Evolutionary conservation across 257 asterid genomes (phyloP).

Genomic region (Pogostemon cablin): DNA sequence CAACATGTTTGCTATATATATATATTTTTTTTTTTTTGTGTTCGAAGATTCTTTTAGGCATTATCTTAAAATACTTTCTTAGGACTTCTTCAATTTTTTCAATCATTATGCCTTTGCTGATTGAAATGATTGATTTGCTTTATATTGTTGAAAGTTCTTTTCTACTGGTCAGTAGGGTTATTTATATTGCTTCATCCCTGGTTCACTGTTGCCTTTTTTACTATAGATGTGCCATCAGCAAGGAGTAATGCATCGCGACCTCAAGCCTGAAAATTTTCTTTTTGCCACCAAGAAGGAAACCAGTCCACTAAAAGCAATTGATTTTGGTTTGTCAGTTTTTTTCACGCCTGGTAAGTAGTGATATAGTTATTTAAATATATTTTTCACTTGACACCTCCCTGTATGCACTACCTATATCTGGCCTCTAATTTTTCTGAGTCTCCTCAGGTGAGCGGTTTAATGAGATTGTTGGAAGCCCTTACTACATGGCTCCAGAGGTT

Average conservation of each 20-base stretch:
- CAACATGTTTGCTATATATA: not conserved
- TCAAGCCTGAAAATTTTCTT: conserved; percentile 75
- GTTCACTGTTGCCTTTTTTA: conserved; percentile 26
- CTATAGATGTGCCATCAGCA: conserved; percentile 66
- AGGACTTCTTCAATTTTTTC: not conserved
- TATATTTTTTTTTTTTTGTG: not conserved
- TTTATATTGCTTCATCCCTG: not conserved
- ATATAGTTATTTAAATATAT: conserved; percentile 4
- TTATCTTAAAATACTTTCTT: not conserved
- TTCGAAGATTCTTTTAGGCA: not conserved
- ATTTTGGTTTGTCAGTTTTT: conserved; percentile 71
- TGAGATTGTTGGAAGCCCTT: conserved; percentile 87
- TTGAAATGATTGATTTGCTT: conserved; percentile 9
- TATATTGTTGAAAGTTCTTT: conserved; percentile 2
- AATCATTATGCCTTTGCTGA: conserved; percentile 19
- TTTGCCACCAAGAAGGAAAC: conserved; percentile 69
- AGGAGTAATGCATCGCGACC: conserved; percentile 88
- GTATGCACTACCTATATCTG: conserved; percentile 14
- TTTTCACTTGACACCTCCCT: conserved; percentile 2
- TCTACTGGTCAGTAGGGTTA: not conserved
- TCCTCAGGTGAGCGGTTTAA: conserved; percentile 58
- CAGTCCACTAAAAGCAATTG: conserved; percentile 65
- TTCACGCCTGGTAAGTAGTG: conserved; percentile 63
- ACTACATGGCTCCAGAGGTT: conserved; percentile 87
- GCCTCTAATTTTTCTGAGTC: conserved; percentile 18